A percentile compares a stretch with the other conserved stretches of the same genome.
These are phyloP conservation scores for Kodamaea fukazawae DNA, from an alignment of 805 yeast genomes.

Conservation along the genomic window DNA sequence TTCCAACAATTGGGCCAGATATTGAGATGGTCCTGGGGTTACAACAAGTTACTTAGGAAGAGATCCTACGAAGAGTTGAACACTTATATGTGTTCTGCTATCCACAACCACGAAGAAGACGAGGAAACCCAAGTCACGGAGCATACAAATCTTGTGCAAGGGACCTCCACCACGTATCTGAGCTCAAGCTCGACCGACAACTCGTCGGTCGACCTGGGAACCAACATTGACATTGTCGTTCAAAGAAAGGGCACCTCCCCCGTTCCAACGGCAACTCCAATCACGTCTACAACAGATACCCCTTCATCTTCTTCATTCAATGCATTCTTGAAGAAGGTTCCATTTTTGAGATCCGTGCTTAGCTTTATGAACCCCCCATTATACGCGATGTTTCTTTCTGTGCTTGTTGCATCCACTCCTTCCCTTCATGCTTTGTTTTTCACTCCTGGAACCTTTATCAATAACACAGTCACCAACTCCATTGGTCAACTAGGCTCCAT, in stretches of 20 bases:
- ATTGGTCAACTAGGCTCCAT: constrained; percentile 67
- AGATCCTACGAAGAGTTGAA: constrained; percentile 40
- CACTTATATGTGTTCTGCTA: constrained; percentile 13
- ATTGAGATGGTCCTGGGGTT: constrained; percentile 86
- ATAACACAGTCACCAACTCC: constrained; percentile 63
- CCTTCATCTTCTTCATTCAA: not conserved
- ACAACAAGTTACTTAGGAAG: constrained; percentile 61
- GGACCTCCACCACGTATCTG: not conserved
- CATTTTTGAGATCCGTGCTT: constrained; percentile 21
- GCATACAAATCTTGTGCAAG: not conserved
- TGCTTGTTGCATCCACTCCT: constrained; percentile 67
- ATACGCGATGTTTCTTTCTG: constrained; percentile 69
- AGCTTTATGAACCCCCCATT: constrained; percentile 77
- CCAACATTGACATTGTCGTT: constrained; percentile 3
- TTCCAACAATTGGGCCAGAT: constrained; percentile 84
- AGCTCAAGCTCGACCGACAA: constrained; percentile 1
- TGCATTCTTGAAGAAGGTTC: constrained; percentile 10
- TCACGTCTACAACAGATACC: not conserved
- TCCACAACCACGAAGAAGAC: constrained; percentile 9
- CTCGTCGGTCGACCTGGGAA: constrained; percentile 3
- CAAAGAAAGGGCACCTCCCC: not conserved
- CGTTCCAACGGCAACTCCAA: too few species aligned
- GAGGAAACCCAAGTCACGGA: constrained; percentile 6
- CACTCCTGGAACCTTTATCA: constrained; percentile 51
- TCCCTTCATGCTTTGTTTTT: constrained; percentile 56